Base-by-base conservation (phyloP, 1,284 basidiomycete species). In the Anthracocystis walkeri region DNA sequence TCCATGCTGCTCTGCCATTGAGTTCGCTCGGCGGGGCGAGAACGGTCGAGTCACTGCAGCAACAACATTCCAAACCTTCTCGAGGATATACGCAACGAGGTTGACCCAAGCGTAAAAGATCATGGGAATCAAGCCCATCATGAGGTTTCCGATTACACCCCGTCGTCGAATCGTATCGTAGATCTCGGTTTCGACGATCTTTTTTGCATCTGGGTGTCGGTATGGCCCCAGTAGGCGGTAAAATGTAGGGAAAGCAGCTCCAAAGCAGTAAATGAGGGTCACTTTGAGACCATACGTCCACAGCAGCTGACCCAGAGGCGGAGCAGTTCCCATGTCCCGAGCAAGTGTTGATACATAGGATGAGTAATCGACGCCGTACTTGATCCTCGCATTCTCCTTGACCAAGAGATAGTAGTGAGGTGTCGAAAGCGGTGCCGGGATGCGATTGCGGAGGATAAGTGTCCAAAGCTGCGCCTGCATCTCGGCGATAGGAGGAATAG, bases 401-500 rank as follows among this genome's bases (percentile, higher is more conserved):
- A 89, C 87, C 7, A 91, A 86, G 4, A 91, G 86, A 73, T 90
- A 89, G 81, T 91, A 91, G 73, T 89, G 87, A 23, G 89, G 87
- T 4, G 86, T 86, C 25, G 79, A 75, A 1, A 68, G 78, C 0
- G 89, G 85, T 2, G 89, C 84, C 0, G 89, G 88, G 21, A 86
- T 81, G 21, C 85, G 84, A 7, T 89, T 85, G 55, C 87, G 84
- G 23, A 90, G 81, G 7, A 90, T 78, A 2, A 89, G 87, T 48
- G 89, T 88, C 89, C 90, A 91, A 66, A 90, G 88, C 82, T 90
- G 89, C 0, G 87, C 84, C 77, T 90, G 90, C 87, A 90, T 89
- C 83, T 91, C 90, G 1, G 90, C 88, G 57, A 91, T 89, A 0
- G 90, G 90, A 0, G 90, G 90, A 58, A 91, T 91, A 0, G 90